phyloP scores from a whole-genome alignment of 768 basidiomycete genomes.

The Auricularia auricula-judae region DNA sequence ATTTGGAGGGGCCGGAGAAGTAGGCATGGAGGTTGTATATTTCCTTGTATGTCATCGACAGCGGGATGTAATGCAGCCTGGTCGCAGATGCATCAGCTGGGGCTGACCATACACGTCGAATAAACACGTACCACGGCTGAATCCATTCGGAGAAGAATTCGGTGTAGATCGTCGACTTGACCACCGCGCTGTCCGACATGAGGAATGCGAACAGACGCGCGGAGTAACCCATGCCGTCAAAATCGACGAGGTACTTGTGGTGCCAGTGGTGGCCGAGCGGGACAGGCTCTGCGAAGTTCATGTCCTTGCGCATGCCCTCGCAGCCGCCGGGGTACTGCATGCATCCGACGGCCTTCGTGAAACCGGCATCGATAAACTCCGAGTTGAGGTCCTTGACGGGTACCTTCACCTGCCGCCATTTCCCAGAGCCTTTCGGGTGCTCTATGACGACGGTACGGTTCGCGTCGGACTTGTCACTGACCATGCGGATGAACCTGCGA shows the following conservation, averaged over 20 bases:
- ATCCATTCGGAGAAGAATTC: constrained; percentile 91
- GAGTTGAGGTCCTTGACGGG: constrained; percentile 52
- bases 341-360: constrained; percentile 65
- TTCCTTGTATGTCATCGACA: constrained; percentile 78
- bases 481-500: constrained; percentile 62
- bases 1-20: constrained; percentile 74
- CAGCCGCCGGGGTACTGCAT: constrained; percentile 68
- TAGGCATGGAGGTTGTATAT: constrained; percentile 90
- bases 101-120: background rate
- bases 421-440: constrained; percentile 46
- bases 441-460: constrained; percentile 62
- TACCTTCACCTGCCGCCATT: constrained; percentile 51
- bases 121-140: constrained; percentile 61
- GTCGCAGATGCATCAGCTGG: background rate
- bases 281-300: constrained; percentile 65
- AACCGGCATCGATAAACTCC: constrained; percentile 80
- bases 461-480: constrained; percentile 40
- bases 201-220: constrained; percentile 79
- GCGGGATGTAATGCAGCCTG: constrained; percentile 92
- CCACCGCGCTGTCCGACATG: constrained; percentile 77
- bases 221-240: constrained; percentile 94
- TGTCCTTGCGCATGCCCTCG: constrained; percentile 45
- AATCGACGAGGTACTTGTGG: constrained; percentile 85
- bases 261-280: constrained; percentile 82
- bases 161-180: constrained; percentile 85